These are phyloP conservation scores for Aspergillus clavatus DNA, from an alignment of 2,329 filamentous ascomycete species.

Conservation along the genomic window DNA sequence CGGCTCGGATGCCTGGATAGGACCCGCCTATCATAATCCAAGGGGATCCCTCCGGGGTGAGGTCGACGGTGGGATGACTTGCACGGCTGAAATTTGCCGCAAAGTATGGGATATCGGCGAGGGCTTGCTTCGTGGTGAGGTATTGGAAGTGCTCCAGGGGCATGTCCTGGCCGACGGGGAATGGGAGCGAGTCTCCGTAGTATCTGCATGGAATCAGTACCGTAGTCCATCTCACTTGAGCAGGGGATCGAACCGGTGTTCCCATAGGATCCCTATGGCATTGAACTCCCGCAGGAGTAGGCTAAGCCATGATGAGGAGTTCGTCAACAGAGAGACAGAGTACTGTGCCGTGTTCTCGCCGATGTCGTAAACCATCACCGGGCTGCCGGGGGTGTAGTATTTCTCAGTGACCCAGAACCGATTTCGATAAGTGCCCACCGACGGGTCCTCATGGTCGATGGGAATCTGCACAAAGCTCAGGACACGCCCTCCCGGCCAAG, in stretches of 20 bases:
- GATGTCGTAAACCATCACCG: conserved; percentile 46
- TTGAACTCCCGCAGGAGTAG: conserved; percentile 31
- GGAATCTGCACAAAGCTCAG: conserved; percentile 21
- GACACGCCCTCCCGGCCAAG: too few species aligned
- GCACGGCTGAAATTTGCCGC: conserved; percentile 37
- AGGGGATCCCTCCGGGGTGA: conserved; percentile 39
- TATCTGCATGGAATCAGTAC: conserved; percentile 29
- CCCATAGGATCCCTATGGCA: conserved; percentile 40
- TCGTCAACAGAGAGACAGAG: conserved; percentile 33
- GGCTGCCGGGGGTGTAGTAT: conserved; percentile 53
- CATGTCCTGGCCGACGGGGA: conserved; percentile 32
- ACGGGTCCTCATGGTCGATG: conserved; percentile 28
- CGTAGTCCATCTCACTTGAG: neutral
- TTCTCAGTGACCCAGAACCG: conserved; percentile 52
- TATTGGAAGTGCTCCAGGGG: conserved; percentile 39
- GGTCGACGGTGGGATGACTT: conserved; percentile 28
- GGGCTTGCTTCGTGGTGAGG: conserved; percentile 41
- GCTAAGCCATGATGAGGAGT: conserved; percentile 10
- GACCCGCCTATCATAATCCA: conserved; percentile 47
- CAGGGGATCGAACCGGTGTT: conserved; percentile 35
- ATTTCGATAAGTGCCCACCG: conserved; percentile 50
- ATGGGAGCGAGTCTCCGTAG: conserved; percentile 41
- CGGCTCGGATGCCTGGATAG: conserved; percentile 42
- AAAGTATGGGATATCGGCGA: conserved; percentile 44
- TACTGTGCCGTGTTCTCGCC: conserved; percentile 43